Conservation (phyloP, 2,329 filamentous ascomycete species). For the Stachybotrys elegans region DNA sequence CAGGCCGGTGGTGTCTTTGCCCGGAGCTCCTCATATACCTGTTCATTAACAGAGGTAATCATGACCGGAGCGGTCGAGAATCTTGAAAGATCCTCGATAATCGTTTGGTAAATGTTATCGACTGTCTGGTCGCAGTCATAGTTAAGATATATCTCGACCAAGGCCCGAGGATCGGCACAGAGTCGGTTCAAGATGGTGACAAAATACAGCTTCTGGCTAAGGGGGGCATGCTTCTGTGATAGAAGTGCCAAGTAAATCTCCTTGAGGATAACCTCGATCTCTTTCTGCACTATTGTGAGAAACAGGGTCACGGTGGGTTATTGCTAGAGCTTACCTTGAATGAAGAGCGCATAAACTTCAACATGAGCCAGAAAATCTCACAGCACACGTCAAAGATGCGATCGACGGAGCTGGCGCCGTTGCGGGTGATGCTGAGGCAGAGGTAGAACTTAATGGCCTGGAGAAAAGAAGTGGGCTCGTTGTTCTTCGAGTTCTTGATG, state of each 20-base stretch:
- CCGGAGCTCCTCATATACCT: slow-evolving; percentile 78
- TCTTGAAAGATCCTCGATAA: slow-evolving; percentile 89
- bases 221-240: slow-evolving; percentile 78
- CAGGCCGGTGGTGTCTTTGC: slow-evolving; percentile 53
- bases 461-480: slow-evolving; percentile 83
- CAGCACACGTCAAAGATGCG: slow-evolving; percentile 92
- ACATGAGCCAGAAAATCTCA: slow-evolving; percentile 97
- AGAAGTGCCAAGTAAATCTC: slow-evolving; percentile 93
- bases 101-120: slow-evolving; percentile 93
- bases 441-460: slow-evolving; percentile 97
- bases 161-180: slow-evolving; percentile 75
- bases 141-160: slow-evolving; percentile 95
- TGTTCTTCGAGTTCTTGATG: slow-evolving; percentile 85
- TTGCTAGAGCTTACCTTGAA: slow-evolving; percentile 63
- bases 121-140: slow-evolving; percentile 95
- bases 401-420: slow-evolving; percentile 89
- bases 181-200: slow-evolving; percentile 80
- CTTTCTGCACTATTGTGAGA: slow-evolving; percentile 58
- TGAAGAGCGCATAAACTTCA: slow-evolving; percentile 86
- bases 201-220: slow-evolving; percentile 90
- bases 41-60: slow-evolving; percentile 73
- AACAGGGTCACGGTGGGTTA: neutral
- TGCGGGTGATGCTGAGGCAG: slow-evolving; percentile 88
- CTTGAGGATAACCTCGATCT: slow-evolving; percentile 95
- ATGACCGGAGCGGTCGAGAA: slow-evolving; percentile 76